Base-by-base conservation (phyloP, 1,139 yeast genomes). In the Kurtzmaniella natalensis region DNA sequence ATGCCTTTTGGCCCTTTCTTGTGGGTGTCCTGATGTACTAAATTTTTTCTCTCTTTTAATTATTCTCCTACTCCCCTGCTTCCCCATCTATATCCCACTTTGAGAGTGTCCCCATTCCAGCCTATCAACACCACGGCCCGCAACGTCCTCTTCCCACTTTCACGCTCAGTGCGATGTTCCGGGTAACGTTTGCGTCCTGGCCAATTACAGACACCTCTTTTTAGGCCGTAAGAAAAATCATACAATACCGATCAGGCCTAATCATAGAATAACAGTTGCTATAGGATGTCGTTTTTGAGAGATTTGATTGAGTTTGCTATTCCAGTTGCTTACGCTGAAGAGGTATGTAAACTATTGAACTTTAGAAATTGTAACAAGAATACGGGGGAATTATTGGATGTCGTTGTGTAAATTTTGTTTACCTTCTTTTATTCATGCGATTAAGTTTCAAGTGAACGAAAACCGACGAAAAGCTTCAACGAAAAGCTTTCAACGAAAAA, bases 241-340 rank as follows among this genome's bases (percentile, higher is more conserved):
- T 25, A 17, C 14, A 31, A 14, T 14, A 18, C n/a, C 25, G 25
- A 29, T 26, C 28, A 20, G 16, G 28, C 32, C 30, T 31, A 23
- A 30, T 18, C 32, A 37, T 28, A 40, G 45, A 34, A 28, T n/a
- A n/a, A 7, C 7, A 23, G 14, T 23, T 23, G 26, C 5, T 7
- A 23, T 11, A 16, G 16, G 26, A 68, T 69, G 75, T 71, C 81
- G 50, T 71, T 85, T 55, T 74, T 75, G 59, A 69, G 76, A 70
- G 95, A 86, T 63, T 69, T 88, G 57, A 81, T 84, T 66, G 95
- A 87, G 61, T 73, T 85, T 46, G 73, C 85, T 46, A 65, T 79
- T 50, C 95, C 96, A 58, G 75, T 86, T 48, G 95, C 95, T 39
- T 78, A 74, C 66, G 96, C 96, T 55, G 96, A 85, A 59, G 89